Evolutionary conservation across 306 rosid genomes (phyloP), one percentile per base, ranked within the genome.

Genomic region (Trifolium dubium): DNA sequence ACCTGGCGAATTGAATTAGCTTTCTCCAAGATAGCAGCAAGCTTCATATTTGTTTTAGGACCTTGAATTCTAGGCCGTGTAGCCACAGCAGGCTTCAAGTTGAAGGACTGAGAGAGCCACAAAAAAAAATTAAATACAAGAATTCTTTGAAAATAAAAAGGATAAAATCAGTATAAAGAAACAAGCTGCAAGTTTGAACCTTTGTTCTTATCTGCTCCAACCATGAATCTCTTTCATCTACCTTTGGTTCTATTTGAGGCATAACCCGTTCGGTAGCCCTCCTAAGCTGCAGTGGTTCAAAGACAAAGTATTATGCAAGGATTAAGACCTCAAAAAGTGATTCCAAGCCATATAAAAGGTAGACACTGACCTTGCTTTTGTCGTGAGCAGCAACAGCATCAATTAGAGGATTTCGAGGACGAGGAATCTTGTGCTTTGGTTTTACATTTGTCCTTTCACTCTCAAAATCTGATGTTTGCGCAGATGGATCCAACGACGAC

Each of bases 1-100:
- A 89, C 99, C 99, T 92, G 99, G 75, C 98, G 99, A 81, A 95
- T 92, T 31, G 99, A 92, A 64, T 85, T 92, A 71, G 98, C 99
- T 85, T 85, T 95, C 86, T 90, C 98, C 85, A 95, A 87, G 78
- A 95, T 92, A 64, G 99, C 96, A 51, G 96, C 93, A 43, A 95
- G 90, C 82, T 83, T 92, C 91, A 92, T 84, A 81, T 92, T 88
- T 71, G 97, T 90, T 72, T 77, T 87, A 7, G 95, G 98, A 85
- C 93, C 99, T 65, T 82, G 96, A 73, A 87, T 55, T 74, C 84
- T 90, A 80, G 96, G 92, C 73, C 99, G 84, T 46, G 93, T 83
- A 17, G 64, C 72, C 15, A 46, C 69, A 32, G 98, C 88, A 30
- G 98, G 98, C 87, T 89, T 95, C 89, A 95, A 83, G 88, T 83